phyloP scores from a whole-genome alignment of 495 filamentous ascomycete species.

The Talaromyces proteolyticus region DNA sequence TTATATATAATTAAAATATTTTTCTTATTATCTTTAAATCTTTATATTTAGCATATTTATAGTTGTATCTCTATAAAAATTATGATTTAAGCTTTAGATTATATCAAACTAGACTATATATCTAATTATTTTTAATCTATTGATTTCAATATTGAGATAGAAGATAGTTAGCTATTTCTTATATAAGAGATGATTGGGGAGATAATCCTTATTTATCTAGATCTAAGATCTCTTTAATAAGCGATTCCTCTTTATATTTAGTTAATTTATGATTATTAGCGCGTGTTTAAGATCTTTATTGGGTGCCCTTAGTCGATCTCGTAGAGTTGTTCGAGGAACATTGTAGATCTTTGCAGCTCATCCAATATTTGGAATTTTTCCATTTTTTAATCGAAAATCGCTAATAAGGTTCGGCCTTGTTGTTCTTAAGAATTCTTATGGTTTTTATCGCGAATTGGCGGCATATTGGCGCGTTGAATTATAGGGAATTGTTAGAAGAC shows the following conservation, averaged over 20 bases:
- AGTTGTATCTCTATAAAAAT: background rate
- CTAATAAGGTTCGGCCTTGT: background rate
- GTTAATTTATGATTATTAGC: conserved; percentile 1
- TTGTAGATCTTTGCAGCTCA: background rate
- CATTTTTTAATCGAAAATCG: background rate
- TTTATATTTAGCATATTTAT: too few relatives aligned
- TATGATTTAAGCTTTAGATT: background rate
- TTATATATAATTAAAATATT: too few relatives aligned
- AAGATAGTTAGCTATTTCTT: background rate
- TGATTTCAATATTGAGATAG: background rate
- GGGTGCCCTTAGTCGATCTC: background rate
- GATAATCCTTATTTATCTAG: background rate
- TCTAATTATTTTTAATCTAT: background rate
- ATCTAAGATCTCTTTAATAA: background rate
- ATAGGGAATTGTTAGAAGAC: background rate
- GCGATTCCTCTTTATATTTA: background rate
- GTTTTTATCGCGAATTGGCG: background rate
- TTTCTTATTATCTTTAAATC: too few relatives aligned
- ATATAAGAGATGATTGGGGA: background rate
- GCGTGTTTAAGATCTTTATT: background rate
- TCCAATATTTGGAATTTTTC: background rate
- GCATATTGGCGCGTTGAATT: background rate
- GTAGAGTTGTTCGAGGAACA: background rate
- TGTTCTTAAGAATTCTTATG: background rate
- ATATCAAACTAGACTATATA: background rate